Conservation (phyloP, 805 yeast species). For the Isabelozyma heimii region DNA sequence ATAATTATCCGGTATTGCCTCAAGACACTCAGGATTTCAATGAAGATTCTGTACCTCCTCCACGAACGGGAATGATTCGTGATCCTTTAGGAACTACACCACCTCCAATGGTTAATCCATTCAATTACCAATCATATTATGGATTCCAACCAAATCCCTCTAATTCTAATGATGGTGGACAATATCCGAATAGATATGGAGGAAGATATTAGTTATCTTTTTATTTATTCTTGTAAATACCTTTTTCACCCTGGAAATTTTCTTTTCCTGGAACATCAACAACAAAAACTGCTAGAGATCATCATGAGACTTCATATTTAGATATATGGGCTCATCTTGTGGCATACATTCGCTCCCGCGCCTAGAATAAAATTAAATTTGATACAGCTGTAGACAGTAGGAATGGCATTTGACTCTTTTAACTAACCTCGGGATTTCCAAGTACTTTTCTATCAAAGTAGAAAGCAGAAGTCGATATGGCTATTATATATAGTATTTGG, state of each 20-base stretch:
- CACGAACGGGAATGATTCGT: neutral
- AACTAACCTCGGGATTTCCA: too few relatives aligned
- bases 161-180: neutral
- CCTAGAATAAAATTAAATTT: too few relatives aligned
- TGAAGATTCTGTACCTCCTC: neutral
- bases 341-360: too few relatives aligned
- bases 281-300: neutral
- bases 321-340: too few relatives aligned
- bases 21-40: neutral
- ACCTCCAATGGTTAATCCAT: neutral
- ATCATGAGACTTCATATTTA: too few relatives aligned
- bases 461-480: too few relatives aligned
- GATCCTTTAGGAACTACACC: neutral
- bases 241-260: neutral
- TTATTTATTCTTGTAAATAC: neutral
- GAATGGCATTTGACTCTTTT: too few relatives aligned
- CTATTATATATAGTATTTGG: too few relatives aligned
- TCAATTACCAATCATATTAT: constrained; percentile 3
- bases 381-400: too few relatives aligned
- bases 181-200: neutral
- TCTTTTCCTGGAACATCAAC: neutral
- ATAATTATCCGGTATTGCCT: constrained; percentile 2
- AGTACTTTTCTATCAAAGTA: too few relatives aligned
- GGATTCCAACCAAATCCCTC: constrained; percentile 1
- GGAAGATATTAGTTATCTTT: neutral